Base-by-base conservation (phyloP, 1,139 yeast genomes). In the Saccharomyces hybrid region DNA sequence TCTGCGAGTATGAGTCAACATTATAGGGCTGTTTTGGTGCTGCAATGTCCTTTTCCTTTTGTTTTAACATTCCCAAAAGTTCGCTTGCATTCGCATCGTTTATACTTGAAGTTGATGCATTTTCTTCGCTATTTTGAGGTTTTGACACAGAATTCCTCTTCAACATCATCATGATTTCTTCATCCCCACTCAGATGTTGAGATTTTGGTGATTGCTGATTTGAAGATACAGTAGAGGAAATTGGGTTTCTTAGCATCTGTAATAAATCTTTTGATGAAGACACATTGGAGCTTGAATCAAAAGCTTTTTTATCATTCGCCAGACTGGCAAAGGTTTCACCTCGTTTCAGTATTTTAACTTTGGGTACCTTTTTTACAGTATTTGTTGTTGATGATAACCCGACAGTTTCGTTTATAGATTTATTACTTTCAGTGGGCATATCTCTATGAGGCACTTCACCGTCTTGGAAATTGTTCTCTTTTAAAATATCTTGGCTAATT, bases 361-460 rank as follows among this genome's bases (percentile, higher is more conserved):
- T 63, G 2, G 66, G 66, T 44, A 58, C 63, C 9, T 51, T 51
- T 41, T 56, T 50, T 16, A 50, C 30, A 20, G 46, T 46, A 42
- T 51, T 48, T 7, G 46, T 52, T 23, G 51, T 26, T 16, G 56
- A 27, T 11, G 49, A 52, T 27, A 13, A 47, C 4, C 20, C 23
- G 7, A 20, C 47, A 6, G 54, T 42, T 14, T 53, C 54, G 13
- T 54, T 54, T 6, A 52, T 28, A 5, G 59, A 54, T 26, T 50
- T 49, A 13, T 52, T 48, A 44, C 57, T 56, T 20, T 53, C 59
- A 20, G 50, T 51, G 14, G 23, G 32, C 50, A 72, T 76, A 49
- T 74, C 75, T 50, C 72, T 75, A 56, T 73, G 67, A 16, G 71
- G 76, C 50, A 70, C 66, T 51, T 70, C 75, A 58, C 72, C 70